phyloP scores from a whole-genome alignment of 768 basidiomycete genomes.

The Amanita pallidorosea region DNA sequence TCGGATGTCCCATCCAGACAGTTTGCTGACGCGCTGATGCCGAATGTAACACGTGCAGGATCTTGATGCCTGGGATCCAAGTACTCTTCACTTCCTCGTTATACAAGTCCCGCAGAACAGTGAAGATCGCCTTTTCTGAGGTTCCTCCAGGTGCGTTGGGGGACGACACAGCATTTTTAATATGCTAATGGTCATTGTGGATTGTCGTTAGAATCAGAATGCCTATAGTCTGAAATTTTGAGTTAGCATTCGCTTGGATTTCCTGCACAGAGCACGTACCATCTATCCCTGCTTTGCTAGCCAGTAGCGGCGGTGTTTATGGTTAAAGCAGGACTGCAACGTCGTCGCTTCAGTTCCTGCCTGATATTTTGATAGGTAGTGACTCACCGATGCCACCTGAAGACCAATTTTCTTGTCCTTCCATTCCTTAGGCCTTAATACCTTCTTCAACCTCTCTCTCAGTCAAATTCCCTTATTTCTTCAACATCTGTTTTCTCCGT shows the following conservation, averaged over 20 bases:
- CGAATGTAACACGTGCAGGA: constrained; percentile 32
- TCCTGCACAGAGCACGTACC: constrained; percentile 8
- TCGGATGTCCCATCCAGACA: constrained; percentile 35
- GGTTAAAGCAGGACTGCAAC: constrained; percentile 44
- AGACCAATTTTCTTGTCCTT: constrained; percentile 39
- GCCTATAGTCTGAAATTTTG: constrained; percentile 25
- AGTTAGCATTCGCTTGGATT: neutral
- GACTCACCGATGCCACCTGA: constrained; percentile 40
- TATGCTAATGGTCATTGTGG: constrained; percentile 30
- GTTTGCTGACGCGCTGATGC: constrained; percentile 37
- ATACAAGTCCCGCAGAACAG: constrained; percentile 31
- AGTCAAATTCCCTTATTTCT: constrained; percentile 27
- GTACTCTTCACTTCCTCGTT: constrained; percentile 16
- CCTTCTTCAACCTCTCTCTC: constrained; percentile 38
- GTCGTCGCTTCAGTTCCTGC: constrained; percentile 16
- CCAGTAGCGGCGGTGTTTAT: constrained; percentile 47
- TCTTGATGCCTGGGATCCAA: constrained; percentile 6
- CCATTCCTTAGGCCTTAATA: constrained; percentile 50
- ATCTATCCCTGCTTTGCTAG: constrained; percentile 29
- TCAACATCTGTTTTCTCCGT: constrained; percentile 45
- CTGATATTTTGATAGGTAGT: neutral
- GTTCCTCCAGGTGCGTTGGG: constrained; percentile 43
- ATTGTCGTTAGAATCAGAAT: constrained; percentile 42
- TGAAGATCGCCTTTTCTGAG: constrained; percentile 40
- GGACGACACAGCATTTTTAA: constrained; percentile 47